phyloP scores from a whole-genome alignment of 176 grass and related monocot species.

The Pontederia crassipes region DNA sequence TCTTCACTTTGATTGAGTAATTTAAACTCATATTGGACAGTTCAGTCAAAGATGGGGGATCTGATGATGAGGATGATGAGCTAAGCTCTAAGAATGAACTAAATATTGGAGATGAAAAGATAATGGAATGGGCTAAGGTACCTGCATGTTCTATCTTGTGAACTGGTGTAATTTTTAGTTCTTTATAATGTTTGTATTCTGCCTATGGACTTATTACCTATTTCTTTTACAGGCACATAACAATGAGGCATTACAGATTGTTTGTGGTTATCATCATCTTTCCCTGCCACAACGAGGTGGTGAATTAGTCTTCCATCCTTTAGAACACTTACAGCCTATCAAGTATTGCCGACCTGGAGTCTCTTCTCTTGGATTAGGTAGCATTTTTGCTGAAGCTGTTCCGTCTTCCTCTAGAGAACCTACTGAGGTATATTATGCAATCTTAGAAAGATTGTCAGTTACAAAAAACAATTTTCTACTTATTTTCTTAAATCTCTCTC shows the following conservation, averaged over 20 bases:
- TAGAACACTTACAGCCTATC: slow-evolving; percentile 81
- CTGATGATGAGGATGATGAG: slow-evolving; percentile 82
- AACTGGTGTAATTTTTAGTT: background rate
- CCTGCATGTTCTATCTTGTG: slow-evolving; percentile 15
- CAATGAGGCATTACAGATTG: slow-evolving; percentile 86
- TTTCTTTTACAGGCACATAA: slow-evolving; percentile 57
- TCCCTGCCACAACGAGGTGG: slow-evolving; percentile 61
- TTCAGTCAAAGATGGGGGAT: slow-evolving; percentile 62
- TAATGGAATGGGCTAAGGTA: slow-evolving; percentile 98
- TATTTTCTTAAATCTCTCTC: slow-evolving; percentile 4
- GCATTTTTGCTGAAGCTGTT: slow-evolving; percentile 23
- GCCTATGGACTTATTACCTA: background rate
- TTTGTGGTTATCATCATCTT: slow-evolving; percentile 92
- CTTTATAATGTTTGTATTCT: no score
- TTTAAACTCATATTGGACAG: slow-evolving; percentile 44
- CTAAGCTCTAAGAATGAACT: slow-evolving; percentile 46
- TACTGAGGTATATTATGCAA: slow-evolving; percentile 45
- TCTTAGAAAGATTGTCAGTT: background rate
- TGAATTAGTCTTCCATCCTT: slow-evolving; percentile 79
- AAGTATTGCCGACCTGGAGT: slow-evolving; percentile 64
- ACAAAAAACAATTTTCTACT: background rate
- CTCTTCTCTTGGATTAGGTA: slow-evolving; percentile 46
- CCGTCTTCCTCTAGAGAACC: slow-evolving; percentile 28
- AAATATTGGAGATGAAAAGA: slow-evolving; percentile 75
- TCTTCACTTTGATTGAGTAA: slow-evolving; percentile 8